phyloP scores from a whole-genome alignment of 257 asterid species.

The Solanum rostratum region DNA sequence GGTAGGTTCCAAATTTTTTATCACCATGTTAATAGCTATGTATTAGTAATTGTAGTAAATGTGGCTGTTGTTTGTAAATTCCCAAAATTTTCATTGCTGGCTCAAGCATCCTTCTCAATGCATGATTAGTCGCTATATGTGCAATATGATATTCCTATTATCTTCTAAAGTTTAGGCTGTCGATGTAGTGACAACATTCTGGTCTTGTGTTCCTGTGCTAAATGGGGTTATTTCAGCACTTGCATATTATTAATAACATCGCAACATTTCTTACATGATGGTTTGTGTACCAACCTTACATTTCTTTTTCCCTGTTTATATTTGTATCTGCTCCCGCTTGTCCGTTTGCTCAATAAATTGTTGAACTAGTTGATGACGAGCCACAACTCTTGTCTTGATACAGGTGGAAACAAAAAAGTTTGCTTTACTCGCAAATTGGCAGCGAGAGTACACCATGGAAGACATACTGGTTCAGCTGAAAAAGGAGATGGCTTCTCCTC shows the following conservation, averaged over 20 bases:
- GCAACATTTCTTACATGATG: not conserved
- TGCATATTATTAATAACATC: not conserved
- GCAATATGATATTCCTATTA: not conserved
- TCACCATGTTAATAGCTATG: not conserved
- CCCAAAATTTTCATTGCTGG: not conserved
- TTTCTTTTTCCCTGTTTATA: not conserved
- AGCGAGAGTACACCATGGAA: constrained; percentile 69
- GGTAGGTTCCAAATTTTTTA: not conserved
- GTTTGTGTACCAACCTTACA: not conserved
- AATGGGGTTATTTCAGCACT: not conserved
- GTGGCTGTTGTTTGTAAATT: not conserved
- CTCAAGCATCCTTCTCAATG: not conserved
- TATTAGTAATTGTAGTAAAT: not conserved
- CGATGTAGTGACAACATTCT: not conserved
- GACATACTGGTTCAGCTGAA: constrained; percentile 50
- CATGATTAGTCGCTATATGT: not conserved
- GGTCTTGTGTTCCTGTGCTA: not conserved
- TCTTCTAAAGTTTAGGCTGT: not conserved
- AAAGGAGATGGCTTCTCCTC: constrained; percentile 58
- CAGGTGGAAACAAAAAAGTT: constrained; percentile 81
- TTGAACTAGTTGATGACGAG: not conserved
- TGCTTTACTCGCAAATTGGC: constrained; percentile 61
- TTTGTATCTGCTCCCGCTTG: not conserved
- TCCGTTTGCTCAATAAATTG: not conserved
- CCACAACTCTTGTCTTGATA: not conserved